Percentiles rank a stretch among this genome's conserved stretches.
phyloP scores from a whole-genome alignment of 164 flowering plant genomes.

The Liriodendron chinense region DNA sequence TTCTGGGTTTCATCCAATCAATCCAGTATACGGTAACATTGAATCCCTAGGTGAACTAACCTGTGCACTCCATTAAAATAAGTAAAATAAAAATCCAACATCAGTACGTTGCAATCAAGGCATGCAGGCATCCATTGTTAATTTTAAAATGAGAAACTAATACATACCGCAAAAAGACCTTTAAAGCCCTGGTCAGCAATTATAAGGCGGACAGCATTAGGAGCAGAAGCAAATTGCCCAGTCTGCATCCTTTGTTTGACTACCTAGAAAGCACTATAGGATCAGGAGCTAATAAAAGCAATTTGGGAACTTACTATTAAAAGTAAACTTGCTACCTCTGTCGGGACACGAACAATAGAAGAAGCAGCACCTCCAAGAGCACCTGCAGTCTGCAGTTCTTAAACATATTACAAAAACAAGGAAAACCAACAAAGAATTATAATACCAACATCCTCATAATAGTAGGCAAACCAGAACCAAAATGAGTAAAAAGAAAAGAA shows the following conservation, averaged over 20 bases:
- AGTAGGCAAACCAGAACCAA: too few species aligned
- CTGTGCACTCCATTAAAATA: neutral
- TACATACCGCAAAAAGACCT: conserved; percentile 83
- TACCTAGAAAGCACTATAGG: conserved; percentile 44
- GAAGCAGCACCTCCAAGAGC: conserved; percentile 88
- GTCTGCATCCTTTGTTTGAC: conserved; percentile 94
- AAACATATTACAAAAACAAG: conserved; percentile 6
- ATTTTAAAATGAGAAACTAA: neutral
- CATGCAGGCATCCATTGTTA: neutral
- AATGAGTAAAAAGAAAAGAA: neutral
- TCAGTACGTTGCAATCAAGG: neutral
- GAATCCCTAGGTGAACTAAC: neutral
- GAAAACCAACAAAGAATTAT: neutral
- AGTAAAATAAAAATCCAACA: neutral
- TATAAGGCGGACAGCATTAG: conserved; percentile 75
- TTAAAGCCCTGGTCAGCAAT: conserved; percentile 75
- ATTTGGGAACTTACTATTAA: neutral
- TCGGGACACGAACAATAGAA: conserved; percentile 92
- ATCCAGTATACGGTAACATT: neutral
- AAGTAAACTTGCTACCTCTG: conserved; percentile 61
- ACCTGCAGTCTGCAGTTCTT: conserved; percentile 70
- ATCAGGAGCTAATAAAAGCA: conserved; percentile 2
- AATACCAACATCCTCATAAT: neutral
- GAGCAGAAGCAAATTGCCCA: conserved; percentile 80
- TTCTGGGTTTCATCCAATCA: too few species aligned